Evolutionary conservation across 139 green algal genomes (phyloP), one percentile per base, ranked within the genome.

Genomic region (Pedinophyceae sp.): DNA sequence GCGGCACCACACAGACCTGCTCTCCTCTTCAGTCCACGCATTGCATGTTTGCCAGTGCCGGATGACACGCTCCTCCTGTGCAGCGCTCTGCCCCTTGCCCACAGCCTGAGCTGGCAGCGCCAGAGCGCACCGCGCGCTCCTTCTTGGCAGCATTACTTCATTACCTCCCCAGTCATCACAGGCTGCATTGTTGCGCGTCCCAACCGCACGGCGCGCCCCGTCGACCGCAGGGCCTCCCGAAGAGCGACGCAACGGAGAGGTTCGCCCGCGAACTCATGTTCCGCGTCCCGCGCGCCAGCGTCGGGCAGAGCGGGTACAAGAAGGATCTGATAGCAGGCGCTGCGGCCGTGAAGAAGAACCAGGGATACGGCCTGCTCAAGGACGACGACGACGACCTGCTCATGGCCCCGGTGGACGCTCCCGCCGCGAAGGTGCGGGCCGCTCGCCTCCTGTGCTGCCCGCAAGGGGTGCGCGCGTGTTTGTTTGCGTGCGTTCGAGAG

Each of bases 191-290:
- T n/a, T n/a, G n/a, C n/a, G n/a, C n/a, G n/a, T n/a, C n/a, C n/a
- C n/a, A n/a, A n/a, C n/a, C n/a, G n/a, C n/a, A n/a, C n/a, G 48
- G 66, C 22, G 49, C 50, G 20, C 68, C 27, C 24, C 67, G 61
- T 4, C 43, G 25, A 29, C 50, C 55, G 27, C 66, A 84, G 50
- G 75, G 77, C 43, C 59, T 88, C 26, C 77, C 71, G 3, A 30
- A 59, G 10, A 61, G 62, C 2, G 4, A 41, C 5, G 55, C 46
- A 22, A 85, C 73, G 25, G 23, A 27, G 40, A 20, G 22, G 26
- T 87, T 92, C 64, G 80, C 80, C 1, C 15, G 52, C 10, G 64
- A 79, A 30, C 53, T 91, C 59, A 59, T 86, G 23, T 38, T 30
- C 7, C 57, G 69, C 1, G 30, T 77, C 10, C 74, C 74, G 0